Evolutionary conservation across 352 stramenopile genomes (phyloP).

Genomic region (Globisporangium abappressorium): DNA sequence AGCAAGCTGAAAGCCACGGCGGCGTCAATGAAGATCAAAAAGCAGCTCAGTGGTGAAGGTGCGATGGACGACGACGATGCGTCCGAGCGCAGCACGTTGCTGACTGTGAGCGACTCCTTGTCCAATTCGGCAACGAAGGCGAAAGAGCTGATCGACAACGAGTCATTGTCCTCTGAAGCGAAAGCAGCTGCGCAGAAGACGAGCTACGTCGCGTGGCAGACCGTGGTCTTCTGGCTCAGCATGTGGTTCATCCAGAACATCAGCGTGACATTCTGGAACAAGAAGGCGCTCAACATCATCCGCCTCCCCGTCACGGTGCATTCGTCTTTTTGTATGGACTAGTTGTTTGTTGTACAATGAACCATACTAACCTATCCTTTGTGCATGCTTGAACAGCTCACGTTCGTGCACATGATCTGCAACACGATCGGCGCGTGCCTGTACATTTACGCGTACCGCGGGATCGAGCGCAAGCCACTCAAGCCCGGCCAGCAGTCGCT

Average conservation of each 20-base stretch:
- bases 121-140: background rate
- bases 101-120: background rate
- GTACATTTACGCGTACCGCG: conserved; percentile 68
- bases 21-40: conserved; percentile 4
- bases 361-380: background rate
- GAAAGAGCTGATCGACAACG: conserved; percentile 1
- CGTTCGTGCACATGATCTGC: conserved; percentile 93
- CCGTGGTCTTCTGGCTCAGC: conserved; percentile 76
- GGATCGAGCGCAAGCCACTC: conserved; percentile 65
- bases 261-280: conserved; percentile 94
- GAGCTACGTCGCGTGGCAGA: conserved; percentile 60
- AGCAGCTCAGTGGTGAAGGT: conserved; percentile 1
- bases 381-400: conserved; percentile 36
- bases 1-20: background rate
- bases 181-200: conserved; percentile 36
- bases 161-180: background rate
- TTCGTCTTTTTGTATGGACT: background rate
- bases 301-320: conserved; percentile 58
- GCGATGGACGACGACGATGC: background rate
- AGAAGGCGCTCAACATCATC: conserved; percentile 82
- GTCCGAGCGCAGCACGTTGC: conserved; percentile 1
- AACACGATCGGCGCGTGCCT: conserved; percentile 88
- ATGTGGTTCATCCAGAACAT: conserved; percentile 93
- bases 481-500: conserved; percentile 61
- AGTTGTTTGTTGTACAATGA: too few relatives aligned